Percentiles rank a stretch among this genome's conserved stretches.
These are phyloP conservation scores for Epichloe glyceriae DNA, from an alignment of 2,329 filamentous ascomycete genomes.

Conservation along the genomic window DNA sequence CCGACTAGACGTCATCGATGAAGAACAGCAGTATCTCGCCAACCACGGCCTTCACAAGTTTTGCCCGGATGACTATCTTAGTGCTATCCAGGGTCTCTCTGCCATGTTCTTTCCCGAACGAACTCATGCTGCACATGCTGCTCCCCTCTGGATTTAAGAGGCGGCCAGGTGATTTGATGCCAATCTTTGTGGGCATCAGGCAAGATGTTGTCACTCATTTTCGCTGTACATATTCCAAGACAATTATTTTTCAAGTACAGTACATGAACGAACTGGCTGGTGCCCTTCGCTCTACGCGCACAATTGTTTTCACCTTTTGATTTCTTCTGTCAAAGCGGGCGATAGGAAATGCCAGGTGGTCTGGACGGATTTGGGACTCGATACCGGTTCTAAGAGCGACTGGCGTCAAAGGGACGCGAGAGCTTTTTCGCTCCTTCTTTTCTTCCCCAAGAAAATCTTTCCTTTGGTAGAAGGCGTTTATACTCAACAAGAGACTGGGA, in stretches of 20 bases:
- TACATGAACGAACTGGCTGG: constrained; percentile 1
- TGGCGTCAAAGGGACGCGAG: constrained; percentile 3
- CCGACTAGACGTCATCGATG: constrained; percentile 49
- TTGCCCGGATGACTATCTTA: constrained; percentile 69
- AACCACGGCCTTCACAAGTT: constrained; percentile 60
- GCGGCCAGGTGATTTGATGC: not conserved
- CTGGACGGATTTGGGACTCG: constrained; percentile 3
- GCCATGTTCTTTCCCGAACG: constrained; percentile 42
- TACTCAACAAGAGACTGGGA: constrained; percentile 1
- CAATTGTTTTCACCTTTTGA: not conserved
- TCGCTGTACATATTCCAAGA: constrained; percentile 21
- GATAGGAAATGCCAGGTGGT: not conserved
- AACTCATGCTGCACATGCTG: constrained; percentile 19
- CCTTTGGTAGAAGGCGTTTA: constrained; percentile 3
- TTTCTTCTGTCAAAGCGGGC: not conserved
- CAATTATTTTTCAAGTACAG: constrained; percentile 8
- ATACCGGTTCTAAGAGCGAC: constrained; percentile 4
- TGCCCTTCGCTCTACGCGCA: constrained; percentile 2
- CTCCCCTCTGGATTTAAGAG: constrained; percentile 37
- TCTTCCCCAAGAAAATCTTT: not conserved
- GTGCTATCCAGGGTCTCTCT: constrained; percentile 62
- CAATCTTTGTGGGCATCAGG: not conserved
- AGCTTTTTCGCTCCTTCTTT: not conserved
- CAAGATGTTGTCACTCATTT: constrained; percentile 9
- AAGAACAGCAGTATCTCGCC: constrained; percentile 52